Conservation (phyloP, 2,329 filamentous ascomycete genomes). For the Aspergillus amoenus region DNA sequence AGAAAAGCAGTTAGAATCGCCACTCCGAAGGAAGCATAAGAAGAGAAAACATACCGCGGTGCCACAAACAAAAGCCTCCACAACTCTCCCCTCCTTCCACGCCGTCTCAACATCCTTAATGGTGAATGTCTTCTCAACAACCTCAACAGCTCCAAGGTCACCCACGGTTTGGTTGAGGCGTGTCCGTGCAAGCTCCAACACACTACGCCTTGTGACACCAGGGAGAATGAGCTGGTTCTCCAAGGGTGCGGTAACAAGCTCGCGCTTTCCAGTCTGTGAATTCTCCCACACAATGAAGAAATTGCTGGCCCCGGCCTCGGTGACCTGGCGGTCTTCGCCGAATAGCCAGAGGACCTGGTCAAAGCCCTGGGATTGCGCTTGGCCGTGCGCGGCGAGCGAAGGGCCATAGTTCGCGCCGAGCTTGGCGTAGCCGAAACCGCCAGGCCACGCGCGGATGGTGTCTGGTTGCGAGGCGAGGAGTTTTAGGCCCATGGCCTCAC, state of each 20-base stretch:
- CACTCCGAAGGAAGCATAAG: not conserved
- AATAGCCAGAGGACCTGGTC: slow-evolving; percentile 96
- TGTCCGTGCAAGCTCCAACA: slow-evolving; percentile 69
- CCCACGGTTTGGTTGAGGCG: slow-evolving; percentile 52
- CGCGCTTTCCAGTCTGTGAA: slow-evolving; percentile 56
- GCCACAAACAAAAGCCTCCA: slow-evolving; percentile 84
- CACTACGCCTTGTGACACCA: slow-evolving; percentile 80
- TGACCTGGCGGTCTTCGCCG: slow-evolving; percentile 72
- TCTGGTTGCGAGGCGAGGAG: slow-evolving; percentile 78
- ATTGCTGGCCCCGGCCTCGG: slow-evolving; percentile 88
- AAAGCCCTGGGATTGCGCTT: slow-evolving; percentile 71
- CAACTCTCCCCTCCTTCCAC: slow-evolving; percentile 68
- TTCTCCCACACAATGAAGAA: slow-evolving; percentile 79
- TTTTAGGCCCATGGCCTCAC: slow-evolving; percentile 50
- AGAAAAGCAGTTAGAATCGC: slow-evolving; percentile 2
- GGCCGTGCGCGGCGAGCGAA: slow-evolving; percentile 71
- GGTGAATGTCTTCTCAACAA: slow-evolving; percentile 80
- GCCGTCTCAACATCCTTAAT: slow-evolving; percentile 77
- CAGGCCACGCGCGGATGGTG: slow-evolving; percentile 87
- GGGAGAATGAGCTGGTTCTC: slow-evolving; percentile 82
- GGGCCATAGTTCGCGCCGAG: slow-evolving; percentile 93
- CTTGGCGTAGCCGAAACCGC: slow-evolving; percentile 89
- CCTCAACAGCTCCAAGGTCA: slow-evolving; percentile 67
- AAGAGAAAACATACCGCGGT: slow-evolving; percentile 66
- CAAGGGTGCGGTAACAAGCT: slow-evolving; percentile 81